Base-by-base conservation (phyloP, 495 filamentous ascomycete genomes). In the Pseudevernia furfuracea region DNA sequence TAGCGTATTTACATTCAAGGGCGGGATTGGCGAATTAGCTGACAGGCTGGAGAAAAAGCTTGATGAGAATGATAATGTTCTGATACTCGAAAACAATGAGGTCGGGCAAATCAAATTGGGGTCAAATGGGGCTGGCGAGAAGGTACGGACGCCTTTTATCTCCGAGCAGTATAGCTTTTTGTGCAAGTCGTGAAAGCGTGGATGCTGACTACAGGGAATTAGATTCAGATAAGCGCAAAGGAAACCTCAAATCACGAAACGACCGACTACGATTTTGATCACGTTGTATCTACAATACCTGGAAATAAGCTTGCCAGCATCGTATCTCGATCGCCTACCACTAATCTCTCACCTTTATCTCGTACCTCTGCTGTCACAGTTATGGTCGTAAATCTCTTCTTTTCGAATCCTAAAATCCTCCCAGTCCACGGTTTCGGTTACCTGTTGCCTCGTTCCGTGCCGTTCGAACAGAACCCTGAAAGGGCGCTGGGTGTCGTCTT, bases 341-440 rank as follows among this genome's bases (percentile, higher is more conserved):
- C 41, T 32, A 25, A 43, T 36, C 62, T 71, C 32, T 38, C 48
- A 23, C 41, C 34, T 36, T 46, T 69, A 17, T 25, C 21, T 36
- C 58, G 48, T 64, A 69, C 64, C 58, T 62, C 25, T 25, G 67
- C 63, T 60, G 87, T 90, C 19, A 93, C 88, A 12, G 91, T 96
- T 49, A 91, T 89, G 85, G 88, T 92, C 7, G 87, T 97, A 49
- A 97, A 97, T 74, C 80, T 99, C 28, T 97, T 87, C 79, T 99
- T 85, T 71, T 72, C 77, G 8, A 79, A 83, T 30, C 83, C 86
- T 3, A 68, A 84, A 28, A 75, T 96, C 39, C 78, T 91, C 30
- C 80, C 78, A 4, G 78, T 83, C 19, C 74, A 76, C 41, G 94
- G 95, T 48, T 96, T 97, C 71, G 94, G 94, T 46, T 97, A 97